Base-by-base conservation (phyloP, 768 basidiomycete genomes). In the Podaxis sp. region DNA sequence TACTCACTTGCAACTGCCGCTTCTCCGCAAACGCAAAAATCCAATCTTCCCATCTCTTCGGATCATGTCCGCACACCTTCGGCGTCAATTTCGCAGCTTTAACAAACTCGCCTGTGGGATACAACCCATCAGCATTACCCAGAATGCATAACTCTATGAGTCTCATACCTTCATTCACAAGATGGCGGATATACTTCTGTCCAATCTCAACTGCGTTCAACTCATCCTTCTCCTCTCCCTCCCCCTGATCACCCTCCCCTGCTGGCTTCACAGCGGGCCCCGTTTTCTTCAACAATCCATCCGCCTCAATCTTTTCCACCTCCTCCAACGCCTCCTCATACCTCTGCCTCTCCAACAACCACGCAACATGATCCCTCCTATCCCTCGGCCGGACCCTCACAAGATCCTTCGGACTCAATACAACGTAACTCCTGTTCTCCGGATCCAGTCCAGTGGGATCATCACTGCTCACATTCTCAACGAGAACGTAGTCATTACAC, bases 11-110 rank as follows among this genome's bases (percentile, higher is more conserved):
- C 15, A 98, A 76, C 62, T 94, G 87, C 26, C 84, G 82, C 67
- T 88, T 85, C 72, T 94, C 87, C 1, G 90, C 91, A 71, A 96
- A 99, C 13, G 85, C 78, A 69, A 97, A 96, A 69, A 98, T 91
- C 92, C 92, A 97, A 68, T 90, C 86, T 71, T 98, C 96, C 97
- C 97, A 99, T n/a, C 84, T 82, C 69, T 87, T 88, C 11, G 82
- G 75, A 67, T 96, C 86, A 49, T 86, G 85, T 3, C 84, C 89
- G 66, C 96, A 91, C 6, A 98, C 93, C 71, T 91, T 95, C 0
- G 93, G 89, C 67, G 87, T 89, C 26, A 97, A 75, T 8, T 80
- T 76, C 0, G 96, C 97, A 1, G 96, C 96, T 69, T 91, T 91
- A 0, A 72, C 76, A 66, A 86, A 98, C 54, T 83, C 78, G 48